Evolutionary conservation across 2,329 filamentous ascomycete genomes (phyloP).

Genomic region (Colletotrichum melonis): DNA sequence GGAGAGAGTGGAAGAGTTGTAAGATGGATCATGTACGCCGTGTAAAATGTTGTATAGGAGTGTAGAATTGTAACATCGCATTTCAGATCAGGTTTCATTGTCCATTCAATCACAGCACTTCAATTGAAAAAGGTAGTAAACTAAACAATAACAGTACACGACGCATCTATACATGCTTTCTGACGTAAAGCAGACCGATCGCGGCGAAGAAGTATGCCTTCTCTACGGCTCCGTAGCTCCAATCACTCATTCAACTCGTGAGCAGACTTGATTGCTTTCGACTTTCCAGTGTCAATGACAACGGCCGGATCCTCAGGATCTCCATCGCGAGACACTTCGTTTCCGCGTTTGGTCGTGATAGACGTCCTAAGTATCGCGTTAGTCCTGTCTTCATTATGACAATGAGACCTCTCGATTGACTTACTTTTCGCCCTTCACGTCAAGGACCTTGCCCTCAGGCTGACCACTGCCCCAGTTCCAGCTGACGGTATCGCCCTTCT

Average conservation of each 20-base stretch:
- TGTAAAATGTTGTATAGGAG: not conserved
- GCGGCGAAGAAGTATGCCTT: not conserved
- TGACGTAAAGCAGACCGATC: constrained; percentile 38
- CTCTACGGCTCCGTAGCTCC: not conserved
- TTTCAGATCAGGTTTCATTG: too few species aligned
- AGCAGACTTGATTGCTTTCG: constrained; percentile 53
- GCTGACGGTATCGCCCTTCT: constrained; percentile 56
- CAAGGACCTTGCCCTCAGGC: constrained; percentile 55
- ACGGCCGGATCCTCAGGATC: constrained; percentile 55
- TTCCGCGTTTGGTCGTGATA: constrained; percentile 55
- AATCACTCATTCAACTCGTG: constrained; percentile 50
- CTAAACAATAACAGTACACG: not conserved
- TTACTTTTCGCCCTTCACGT: constrained; percentile 56
- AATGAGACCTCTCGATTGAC: constrained; percentile 5
- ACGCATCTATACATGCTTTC: not conserved
- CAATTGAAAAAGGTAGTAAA: too few species aligned
- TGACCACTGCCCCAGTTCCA: constrained; percentile 59
- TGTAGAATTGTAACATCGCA: not conserved
- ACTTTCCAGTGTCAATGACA: constrained; percentile 50
- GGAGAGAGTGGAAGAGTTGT: constrained; percentile 23
- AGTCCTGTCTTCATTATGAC: not conserved
- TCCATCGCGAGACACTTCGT: constrained; percentile 53
- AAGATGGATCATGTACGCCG: not conserved
- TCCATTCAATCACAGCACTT: too few species aligned
- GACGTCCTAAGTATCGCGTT: constrained; percentile 43